Evolutionary conservation across 176 grass and related monocot species (phyloP).

Genomic region (Saccharum officinarum): DNA sequence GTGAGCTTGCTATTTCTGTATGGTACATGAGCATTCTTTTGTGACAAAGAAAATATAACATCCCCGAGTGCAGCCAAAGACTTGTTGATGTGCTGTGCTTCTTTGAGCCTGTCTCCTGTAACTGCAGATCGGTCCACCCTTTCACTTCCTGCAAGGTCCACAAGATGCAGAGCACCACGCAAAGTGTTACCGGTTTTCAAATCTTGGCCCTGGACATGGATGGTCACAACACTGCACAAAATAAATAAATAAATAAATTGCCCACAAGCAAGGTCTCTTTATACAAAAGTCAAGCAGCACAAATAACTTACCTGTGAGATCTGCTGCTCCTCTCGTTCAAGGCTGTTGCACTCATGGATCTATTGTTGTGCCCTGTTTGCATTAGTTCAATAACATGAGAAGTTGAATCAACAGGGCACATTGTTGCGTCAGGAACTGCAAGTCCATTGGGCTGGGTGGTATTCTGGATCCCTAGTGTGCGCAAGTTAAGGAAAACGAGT

Average conservation of each 20-base stretch:
- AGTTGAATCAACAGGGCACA: conserved; percentile 75
- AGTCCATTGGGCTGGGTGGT: conserved; percentile 71
- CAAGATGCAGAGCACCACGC: conserved; percentile 72
- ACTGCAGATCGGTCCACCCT: conserved; percentile 76
- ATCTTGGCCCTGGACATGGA: conserved; percentile 72
- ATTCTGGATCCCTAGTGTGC: conserved; percentile 78
- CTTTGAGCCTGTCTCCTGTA: conserved; percentile 83
- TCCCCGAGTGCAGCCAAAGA: conserved; percentile 83
- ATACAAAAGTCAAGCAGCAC: not conserved
- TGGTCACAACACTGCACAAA: conserved; percentile 67
- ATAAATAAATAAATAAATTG: conserved; percentile 1
- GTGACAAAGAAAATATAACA: conserved; percentile 84
- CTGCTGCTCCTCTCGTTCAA: conserved; percentile 93
- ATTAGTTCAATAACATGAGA: conserved; percentile 83
- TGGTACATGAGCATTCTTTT: conserved; percentile 73
- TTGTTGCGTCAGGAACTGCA: conserved; percentile 79
- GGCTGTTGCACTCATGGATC: conserved; percentile 81
- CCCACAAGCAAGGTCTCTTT: conserved; percentile 6
- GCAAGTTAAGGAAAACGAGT: conserved; percentile 58
- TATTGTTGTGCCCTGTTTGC: conserved; percentile 69
- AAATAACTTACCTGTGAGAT: conserved; percentile 70
- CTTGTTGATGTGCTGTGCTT: conserved; percentile 92
- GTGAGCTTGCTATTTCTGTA: conserved; percentile 94
- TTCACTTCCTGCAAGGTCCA: conserved; percentile 92
- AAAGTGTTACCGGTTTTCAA: conserved; percentile 55